A percentile compares a stretch with the other conserved stretches of the same genome.
Conservation (phyloP, 2,329 filamentous ascomycete species). For the Raffaelea deltoideospora region DNA sequence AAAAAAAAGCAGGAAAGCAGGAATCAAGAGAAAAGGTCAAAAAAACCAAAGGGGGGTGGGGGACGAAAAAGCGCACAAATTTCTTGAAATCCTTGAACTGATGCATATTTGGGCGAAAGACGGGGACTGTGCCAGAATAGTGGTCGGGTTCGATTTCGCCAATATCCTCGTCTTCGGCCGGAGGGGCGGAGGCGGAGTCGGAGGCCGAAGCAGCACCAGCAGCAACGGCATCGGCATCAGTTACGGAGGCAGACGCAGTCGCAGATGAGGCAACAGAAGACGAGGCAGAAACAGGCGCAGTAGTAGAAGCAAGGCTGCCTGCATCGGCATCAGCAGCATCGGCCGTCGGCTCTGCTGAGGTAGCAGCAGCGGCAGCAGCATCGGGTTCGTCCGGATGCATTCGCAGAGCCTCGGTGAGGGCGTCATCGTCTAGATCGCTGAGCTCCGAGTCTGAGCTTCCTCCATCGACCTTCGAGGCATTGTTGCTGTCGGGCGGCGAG, state of each 20-base stretch:
- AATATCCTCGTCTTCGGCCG: constrained; percentile 33
- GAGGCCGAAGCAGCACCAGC: not conserved
- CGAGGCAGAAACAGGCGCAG: constrained; percentile 7
- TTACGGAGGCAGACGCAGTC: not conserved
- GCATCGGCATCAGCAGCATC: not conserved
- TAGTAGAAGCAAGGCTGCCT: too few species aligned
- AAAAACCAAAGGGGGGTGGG: not conserved
- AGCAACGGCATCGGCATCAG: not conserved
- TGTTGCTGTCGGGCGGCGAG: constrained; percentile 50
- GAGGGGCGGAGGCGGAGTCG: not conserved
- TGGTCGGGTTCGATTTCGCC: constrained; percentile 73
- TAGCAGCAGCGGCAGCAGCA: constrained; percentile 2
- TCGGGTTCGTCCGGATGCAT: constrained; percentile 11
- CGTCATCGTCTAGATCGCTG: constrained; percentile 49
- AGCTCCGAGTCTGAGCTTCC: constrained; percentile 44
- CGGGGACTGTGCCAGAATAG: constrained; percentile 80
- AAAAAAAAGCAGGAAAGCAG: not conserved
- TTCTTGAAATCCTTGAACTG: constrained; percentile 89
- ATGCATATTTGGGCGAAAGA: constrained; percentile 90
- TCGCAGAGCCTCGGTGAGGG: constrained; percentile 23
- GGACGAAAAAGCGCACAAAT: constrained; percentile 45
- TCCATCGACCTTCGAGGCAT: constrained; percentile 40
- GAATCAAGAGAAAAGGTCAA: not conserved
- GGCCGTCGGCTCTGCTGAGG: constrained; percentile 2
- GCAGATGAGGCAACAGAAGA: constrained; percentile 3